A percentile compares a stretch with the other conserved stretches of the same genome.
These are phyloP conservation scores for Blastobotrys serpentis DNA, from an alignment of 1,139 yeast species.

Conservation along the genomic window DNA sequence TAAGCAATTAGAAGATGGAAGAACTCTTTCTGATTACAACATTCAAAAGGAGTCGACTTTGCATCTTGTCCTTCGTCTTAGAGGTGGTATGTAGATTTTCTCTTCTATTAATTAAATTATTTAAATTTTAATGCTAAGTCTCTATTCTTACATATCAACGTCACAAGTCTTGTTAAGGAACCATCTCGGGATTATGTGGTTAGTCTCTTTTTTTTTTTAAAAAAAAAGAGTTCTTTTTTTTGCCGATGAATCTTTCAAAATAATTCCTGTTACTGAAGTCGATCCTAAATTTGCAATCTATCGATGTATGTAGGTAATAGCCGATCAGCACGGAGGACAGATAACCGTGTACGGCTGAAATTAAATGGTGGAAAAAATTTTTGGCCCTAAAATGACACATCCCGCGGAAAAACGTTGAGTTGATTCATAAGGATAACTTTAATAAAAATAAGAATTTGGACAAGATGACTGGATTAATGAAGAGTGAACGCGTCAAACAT, in stretches of 20 bases:
- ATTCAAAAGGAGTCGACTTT: constrained; percentile 90
- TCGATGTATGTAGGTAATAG: too few relatives aligned
- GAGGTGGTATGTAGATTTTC: constrained; percentile 91
- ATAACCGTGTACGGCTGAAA: background rate
- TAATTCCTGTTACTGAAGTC: too few relatives aligned
- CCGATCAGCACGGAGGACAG: too few relatives aligned
- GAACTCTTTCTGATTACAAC: constrained; percentile 91
- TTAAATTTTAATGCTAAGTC: too few relatives aligned
- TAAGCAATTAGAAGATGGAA: constrained; percentile 92
- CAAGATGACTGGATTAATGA: background rate
- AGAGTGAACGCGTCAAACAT: constrained; percentile 1
- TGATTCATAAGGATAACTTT: too few relatives aligned
- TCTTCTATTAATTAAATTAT: constrained; percentile 8
- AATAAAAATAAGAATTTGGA: background rate
- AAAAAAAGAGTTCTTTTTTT: too few relatives aligned
- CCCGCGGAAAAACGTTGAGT: background rate
- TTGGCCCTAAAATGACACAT: background rate
- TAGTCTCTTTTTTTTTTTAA: too few relatives aligned
- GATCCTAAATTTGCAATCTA: too few relatives aligned
- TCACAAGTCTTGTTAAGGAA: too few relatives aligned
- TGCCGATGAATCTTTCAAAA: too few relatives aligned
- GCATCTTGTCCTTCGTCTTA: constrained; percentile 82
- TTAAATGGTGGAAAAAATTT: background rate
- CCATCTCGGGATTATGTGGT: too few relatives aligned
- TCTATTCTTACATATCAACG: too few relatives aligned